Conservation (phyloP, 2,329 filamentous ascomycete genomes). For the Arachnomyces sp. region DNA sequence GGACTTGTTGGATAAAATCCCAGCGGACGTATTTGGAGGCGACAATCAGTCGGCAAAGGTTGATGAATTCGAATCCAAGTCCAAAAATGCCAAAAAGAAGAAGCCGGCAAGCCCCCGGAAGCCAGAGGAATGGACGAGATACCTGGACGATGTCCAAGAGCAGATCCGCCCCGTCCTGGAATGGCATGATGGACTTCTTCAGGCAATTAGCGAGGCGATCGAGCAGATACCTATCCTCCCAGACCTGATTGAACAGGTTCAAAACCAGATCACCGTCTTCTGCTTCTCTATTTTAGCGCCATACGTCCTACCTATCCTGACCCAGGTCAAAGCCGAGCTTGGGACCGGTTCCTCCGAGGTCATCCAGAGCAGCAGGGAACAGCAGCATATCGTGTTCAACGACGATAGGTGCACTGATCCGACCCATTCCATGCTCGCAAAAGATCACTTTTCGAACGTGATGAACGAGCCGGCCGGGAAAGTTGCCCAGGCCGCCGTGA, state of each 20-base stretch:
- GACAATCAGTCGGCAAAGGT: slow-evolving; percentile 58
- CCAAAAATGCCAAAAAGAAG: slow-evolving; percentile 64
- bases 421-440: slow-evolving; percentile 91
- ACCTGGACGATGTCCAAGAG: slow-evolving; percentile 62
- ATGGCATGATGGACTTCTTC: slow-evolving; percentile 83
- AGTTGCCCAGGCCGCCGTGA: slow-evolving; percentile 67
- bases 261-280: slow-evolving; percentile 80
- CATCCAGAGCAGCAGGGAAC: slow-evolving; percentile 71
- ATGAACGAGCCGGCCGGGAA: slow-evolving; percentile 84
- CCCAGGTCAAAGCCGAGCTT: slow-evolving; percentile 79
- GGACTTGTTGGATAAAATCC: slow-evolving; percentile 72
- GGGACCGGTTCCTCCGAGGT: slow-evolving; percentile 78
- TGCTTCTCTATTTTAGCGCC: slow-evolving; percentile 88
- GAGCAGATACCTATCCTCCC: slow-evolving; percentile 80
- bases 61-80: slow-evolving; percentile 70
- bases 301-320: slow-evolving; percentile 75
- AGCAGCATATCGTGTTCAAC: slow-evolving; percentile 80
- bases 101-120: slow-evolving; percentile 69
- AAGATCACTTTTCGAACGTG: slow-evolving; percentile 88
- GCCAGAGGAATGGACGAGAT: slow-evolving; percentile 74
- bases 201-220: slow-evolving; percentile 66
- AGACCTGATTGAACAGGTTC: slow-evolving; percentile 74
- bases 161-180: slow-evolving; percentile 85
- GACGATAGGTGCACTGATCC: slow-evolving; percentile 70
- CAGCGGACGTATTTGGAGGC: slow-evolving; percentile 67